phyloP scores from a whole-genome alignment of 257 asterid genomes.

The Solanum appendiculatum region DNA sequence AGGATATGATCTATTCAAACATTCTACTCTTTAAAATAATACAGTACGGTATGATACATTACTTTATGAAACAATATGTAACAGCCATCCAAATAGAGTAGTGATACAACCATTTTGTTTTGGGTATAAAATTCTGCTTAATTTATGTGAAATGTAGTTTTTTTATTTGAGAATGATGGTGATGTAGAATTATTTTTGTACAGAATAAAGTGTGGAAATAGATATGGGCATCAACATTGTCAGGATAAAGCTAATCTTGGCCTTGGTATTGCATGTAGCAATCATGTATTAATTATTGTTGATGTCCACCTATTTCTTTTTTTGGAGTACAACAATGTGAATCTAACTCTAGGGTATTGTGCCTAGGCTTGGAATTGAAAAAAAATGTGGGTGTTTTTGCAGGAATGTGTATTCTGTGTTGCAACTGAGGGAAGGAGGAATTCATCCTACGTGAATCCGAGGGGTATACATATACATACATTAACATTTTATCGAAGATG shows the following conservation, averaged over 20 bases:
- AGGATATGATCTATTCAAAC: not conserved
- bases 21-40: not conserved
- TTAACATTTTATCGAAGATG: not conserved
- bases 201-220: not conserved
- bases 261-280: not conserved
- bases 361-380: not conserved
- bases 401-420: not conserved
- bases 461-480: not conserved
- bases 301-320: not conserved
- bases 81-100: not conserved
- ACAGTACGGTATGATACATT: not conserved
- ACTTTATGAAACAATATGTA: not conserved
- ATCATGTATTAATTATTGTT: not conserved
- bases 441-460: not conserved
- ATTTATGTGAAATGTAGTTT: not conserved
- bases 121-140: not conserved
- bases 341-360: not conserved
- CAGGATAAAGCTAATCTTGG: not conserved
- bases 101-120: not conserved
- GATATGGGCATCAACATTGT: not conserved
- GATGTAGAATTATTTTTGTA: not conserved
- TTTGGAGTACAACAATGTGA: not conserved
- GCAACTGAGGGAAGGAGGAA: not conserved
- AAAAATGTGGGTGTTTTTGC: not conserved
- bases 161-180: not conserved